Conservation (phyloP, 1,139 yeast species). For the Blastobotrys apis region DNA sequence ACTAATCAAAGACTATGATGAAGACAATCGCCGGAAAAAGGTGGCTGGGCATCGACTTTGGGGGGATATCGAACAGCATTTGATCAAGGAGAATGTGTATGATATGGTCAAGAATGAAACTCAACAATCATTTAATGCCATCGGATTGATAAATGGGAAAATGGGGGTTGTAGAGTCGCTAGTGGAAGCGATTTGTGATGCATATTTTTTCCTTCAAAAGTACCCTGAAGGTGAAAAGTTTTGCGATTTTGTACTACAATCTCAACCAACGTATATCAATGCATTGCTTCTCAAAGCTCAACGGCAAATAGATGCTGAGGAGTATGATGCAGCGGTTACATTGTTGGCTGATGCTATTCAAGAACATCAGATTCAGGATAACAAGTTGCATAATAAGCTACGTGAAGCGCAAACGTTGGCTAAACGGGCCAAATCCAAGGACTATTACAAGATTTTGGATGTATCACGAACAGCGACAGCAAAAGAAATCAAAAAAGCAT, state of each 20-base stretch:
- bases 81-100: slow-evolving; percentile 19
- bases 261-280: slow-evolving; percentile 43
- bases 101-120: slow-evolving; percentile 20
- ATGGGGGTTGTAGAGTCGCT: slow-evolving; percentile 34
- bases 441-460: slow-evolving; percentile 78
- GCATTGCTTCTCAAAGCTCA: slow-evolving; percentile 47
- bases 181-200: slow-evolving; percentile 47
- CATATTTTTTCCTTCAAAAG: slow-evolving; percentile 38
- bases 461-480: slow-evolving; percentile 64
- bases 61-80: slow-evolving; percentile 27
- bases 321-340: slow-evolving; percentile 43
- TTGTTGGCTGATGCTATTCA: slow-evolving; percentile 40
- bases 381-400: slow-evolving; percentile 46
- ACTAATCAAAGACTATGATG: slow-evolving; percentile 22
- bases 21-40: slow-evolving; percentile 20
- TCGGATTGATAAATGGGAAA: slow-evolving; percentile 14
- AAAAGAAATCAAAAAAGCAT: slow-evolving; percentile 73
- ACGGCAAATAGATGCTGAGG: slow-evolving; percentile 39
- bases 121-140: slow-evolving; percentile 10
- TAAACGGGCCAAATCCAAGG: slow-evolving; percentile 54
- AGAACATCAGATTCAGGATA: slow-evolving; percentile 43
- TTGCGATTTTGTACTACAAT: slow-evolving; percentile 38
- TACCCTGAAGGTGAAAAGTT: slow-evolving; percentile 33
- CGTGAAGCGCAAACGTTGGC: slow-evolving; percentile 51
- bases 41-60: slow-evolving; percentile 39